Base-by-base conservation (phyloP, 371 early-diverging fungal genomes). In the Coemansia sp. region DNA sequence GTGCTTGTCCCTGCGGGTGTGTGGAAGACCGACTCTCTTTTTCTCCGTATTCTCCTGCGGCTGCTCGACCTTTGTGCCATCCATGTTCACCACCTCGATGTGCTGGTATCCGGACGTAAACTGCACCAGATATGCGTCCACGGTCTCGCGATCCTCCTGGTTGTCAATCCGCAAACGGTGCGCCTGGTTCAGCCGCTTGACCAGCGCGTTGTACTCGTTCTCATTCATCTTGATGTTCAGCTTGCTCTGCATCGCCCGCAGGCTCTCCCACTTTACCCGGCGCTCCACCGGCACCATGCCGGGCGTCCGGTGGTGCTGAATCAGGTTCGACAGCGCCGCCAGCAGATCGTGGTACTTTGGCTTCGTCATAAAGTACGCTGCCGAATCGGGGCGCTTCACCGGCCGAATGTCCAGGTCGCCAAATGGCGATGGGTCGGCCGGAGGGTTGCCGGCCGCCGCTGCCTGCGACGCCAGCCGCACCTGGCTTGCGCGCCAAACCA, bases 351-450 rank as follows among this genome's bases (percentile, higher is more conserved):
- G 88, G 82, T 89, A 94, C 57, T 82, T 81, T 61, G 89, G 88
- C 74, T 93, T 91, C 3, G 91, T 91, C 34, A 94, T 94, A 70
- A 97, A 97, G 78, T 94, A 97, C 7, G 93, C 87, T 3, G 87
- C 75, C 7, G 90, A 86, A 38, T 77, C 80, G 4, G 92, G 92
- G 52, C 86, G 85, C 49, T 85, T 72, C 58, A 81, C 74, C 16
- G 80, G 71, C 10, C 60, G 51, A 35, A 78, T 69, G 10, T 59
- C 60, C 6, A 75, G 56, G 8, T 14, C 36, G 16, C 59, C 74
- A 30, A 72, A 71, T 0, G 68, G 68, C 48, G 64, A 62, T 11
- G n/a, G 16, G 47, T 20, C n/a, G 36, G 53, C 35, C 52, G 14
- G 2, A 14, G n/a, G 14, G 8, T 36, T 12, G n/a, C 35, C 10